Percentiles rank a stretch among this genome's conserved stretches.
These are phyloP conservation scores for Linnemannia exigua DNA, from an alignment of 192 early-diverging fungal species.

Conservation along the genomic window DNA sequence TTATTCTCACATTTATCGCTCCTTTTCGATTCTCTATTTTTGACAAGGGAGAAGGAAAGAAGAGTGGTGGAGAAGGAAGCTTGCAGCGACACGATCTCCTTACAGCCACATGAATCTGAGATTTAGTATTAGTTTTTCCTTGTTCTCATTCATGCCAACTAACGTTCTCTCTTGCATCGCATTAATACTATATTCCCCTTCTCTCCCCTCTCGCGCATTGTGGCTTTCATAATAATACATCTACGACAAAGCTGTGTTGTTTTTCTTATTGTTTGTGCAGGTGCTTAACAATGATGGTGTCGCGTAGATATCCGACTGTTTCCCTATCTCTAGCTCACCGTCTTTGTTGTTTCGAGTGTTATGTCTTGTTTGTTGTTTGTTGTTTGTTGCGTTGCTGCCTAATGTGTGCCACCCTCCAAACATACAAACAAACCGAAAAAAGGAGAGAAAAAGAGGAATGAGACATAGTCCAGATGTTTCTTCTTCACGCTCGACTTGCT, in stretches of 20 bases:
- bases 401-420: background rate
- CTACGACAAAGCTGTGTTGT: background rate
- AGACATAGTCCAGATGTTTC: background rate
- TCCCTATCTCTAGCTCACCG: background rate
- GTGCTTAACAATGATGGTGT: background rate
- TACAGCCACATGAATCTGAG: background rate
- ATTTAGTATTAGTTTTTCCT: background rate
- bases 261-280: background rate
- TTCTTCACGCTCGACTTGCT: background rate
- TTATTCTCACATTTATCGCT: background rate
- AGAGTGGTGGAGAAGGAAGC: too few relatives aligned
- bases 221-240: background rate
- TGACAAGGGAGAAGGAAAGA: background rate
- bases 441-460: background rate
- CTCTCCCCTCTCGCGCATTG: background rate
- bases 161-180: background rate
- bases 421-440: constrained; percentile 1
- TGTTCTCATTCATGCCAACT: background rate
- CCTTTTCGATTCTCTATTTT: background rate
- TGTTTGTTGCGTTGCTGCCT: constrained; percentile 5
- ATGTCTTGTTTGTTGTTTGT: background rate
- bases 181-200: background rate
- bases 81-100: background rate
- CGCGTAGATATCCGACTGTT: background rate
- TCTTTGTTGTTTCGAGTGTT: background rate